Evolutionary conservation across 2,329 filamentous ascomycete genomes (phyloP).

Genomic region (Epichloe festucae): DNA sequence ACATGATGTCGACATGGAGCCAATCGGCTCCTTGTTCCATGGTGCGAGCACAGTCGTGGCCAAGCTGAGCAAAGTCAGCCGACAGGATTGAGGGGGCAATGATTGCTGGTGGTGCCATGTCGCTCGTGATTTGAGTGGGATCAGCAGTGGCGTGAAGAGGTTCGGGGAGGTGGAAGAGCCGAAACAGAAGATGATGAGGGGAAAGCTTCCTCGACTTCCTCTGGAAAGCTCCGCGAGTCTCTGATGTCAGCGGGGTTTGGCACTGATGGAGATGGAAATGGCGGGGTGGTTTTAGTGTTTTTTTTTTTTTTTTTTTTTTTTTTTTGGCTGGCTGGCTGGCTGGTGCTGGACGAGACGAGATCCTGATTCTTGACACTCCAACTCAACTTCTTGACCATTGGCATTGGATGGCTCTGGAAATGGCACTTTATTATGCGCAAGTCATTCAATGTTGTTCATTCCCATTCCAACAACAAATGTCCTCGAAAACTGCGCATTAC

Average conservation of each 20-base stretch:
- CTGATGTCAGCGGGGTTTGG: constrained; percentile 8
- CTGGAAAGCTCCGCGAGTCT: not conserved
- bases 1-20: constrained; percentile 90
- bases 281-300: not conserved
- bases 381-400: not conserved
- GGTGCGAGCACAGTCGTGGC: constrained; percentile 72
- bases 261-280: not conserved
- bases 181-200: not conserved
- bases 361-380: too few species aligned
- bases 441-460: too few species aligned
- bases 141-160: too few species aligned
- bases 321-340: not conserved
- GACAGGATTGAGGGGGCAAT: constrained; percentile 97
- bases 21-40: constrained; percentile 82
- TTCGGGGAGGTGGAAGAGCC: not conserved
- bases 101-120: constrained; percentile 81
- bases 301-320: too few species aligned
- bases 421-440: too few species aligned
- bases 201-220: not conserved
- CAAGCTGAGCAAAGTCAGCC: constrained; percentile 84
- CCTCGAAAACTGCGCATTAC: too few species aligned
- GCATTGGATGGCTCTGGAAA: too few species aligned
- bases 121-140: constrained; percentile 8
- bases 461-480: too few species aligned
- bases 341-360: not conserved